Evolutionary conservation across 2,329 filamentous ascomycete genomes (phyloP), one percentile per base, ranked within the genome.

Genomic region (Blumeriella jaapii): DNA sequence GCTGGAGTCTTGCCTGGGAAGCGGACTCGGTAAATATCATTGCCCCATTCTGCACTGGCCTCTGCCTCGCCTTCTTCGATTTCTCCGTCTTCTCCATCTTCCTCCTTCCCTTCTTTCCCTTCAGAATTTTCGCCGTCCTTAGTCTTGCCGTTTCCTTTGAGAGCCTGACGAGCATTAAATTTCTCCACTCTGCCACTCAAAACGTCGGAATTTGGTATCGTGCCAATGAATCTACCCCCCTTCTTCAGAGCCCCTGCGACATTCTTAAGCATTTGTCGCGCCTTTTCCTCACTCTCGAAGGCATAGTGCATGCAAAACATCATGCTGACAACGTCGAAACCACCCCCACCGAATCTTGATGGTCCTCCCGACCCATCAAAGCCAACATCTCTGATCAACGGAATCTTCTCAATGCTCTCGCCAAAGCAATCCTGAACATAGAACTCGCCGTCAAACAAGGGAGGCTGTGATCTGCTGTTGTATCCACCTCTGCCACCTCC

Each of bases 291-390:
- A 34, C 69, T 84, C 63, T 96, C 91, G 50, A 96, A 98, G 5
- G 91, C 87, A 58, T 98, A 98, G 62, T 98, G 91, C 77, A 98
- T 91, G 53, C 86, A 93, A 59, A 98, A 98, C 91, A 98, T 98
- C 74, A 94, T 94, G 55, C 81, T 86, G 44, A 98, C 89, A 26
- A 96, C 82, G 56, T 98, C 91, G 51, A 96, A 98, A 3, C 89
- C 87, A 36, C 80, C 80, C 34, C 74, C 74, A 42, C 72, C 71
- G 61, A 71, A 78, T 24, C 74, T 77, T 59, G 75, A 82, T 62
- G 65, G 82, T 51, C 63, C 77, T 10, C 68, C 72, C 40, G 78
- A 79, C 0, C 42, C 46, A 31, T 53, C 93, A 49, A 94, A 94
- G 14, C 91, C 91, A 18, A 98, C 85, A 38, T 93, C 74, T 31